phyloP scores from a whole-genome alignment of 371 early-diverging fungal species.

The Funneliformis caledonium region DNA sequence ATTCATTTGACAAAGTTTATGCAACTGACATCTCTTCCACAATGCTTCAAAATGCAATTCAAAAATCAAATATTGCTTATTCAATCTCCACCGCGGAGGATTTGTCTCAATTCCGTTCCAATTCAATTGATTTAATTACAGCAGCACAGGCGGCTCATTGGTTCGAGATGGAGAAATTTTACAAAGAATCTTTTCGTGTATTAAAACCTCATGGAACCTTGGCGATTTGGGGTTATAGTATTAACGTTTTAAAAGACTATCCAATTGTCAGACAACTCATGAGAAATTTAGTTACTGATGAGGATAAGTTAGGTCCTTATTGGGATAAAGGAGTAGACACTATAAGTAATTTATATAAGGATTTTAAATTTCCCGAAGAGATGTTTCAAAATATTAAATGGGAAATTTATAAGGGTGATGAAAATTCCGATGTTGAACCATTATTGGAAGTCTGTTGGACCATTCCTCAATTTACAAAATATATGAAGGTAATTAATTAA shows the following conservation, averaged over 20 bases:
- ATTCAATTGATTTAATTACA: conserved; percentile 60
- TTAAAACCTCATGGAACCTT: conserved; percentile 70
- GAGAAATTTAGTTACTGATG: background rate
- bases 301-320: background rate
- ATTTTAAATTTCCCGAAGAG: conserved; percentile 4
- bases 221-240: conserved; percentile 64
- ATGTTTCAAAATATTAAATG: conserved; percentile 11
- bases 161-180: conserved; percentile 65
- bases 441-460: background rate
- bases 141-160: conserved; percentile 70
- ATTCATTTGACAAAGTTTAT: conserved; percentile 55
- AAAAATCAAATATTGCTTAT: conserved; percentile 55
- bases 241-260: background rate
- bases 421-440: background rate
- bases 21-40: conserved; percentile 57
- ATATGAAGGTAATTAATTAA: conserved; percentile 21
- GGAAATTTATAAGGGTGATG: background rate
- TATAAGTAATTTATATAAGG: background rate
- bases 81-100: conserved; percentile 55
- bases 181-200: conserved; percentile 65
- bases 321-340: background rate
- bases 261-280: background rate
- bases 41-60: conserved; percentile 55
- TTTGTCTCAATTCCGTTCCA: conserved; percentile 40
- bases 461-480: background rate